Evolutionary conservation across 1,284 basidiomycete genomes (phyloP).

Genomic region (Fistulina hepatica): DNA sequence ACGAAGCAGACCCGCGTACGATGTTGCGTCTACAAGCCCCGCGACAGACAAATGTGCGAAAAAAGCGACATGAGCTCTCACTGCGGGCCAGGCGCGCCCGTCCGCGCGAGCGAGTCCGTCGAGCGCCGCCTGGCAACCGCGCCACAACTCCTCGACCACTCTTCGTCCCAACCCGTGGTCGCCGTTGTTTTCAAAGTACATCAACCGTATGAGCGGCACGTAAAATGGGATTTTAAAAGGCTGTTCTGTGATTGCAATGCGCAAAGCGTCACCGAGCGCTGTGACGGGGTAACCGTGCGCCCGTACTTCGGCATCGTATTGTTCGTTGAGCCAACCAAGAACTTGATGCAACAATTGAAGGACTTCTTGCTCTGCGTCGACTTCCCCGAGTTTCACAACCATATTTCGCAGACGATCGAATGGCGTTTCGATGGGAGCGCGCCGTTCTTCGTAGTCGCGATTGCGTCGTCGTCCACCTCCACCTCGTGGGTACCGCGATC

Average conservation of each 20-base stretch:
- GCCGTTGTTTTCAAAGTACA: conserved; percentile 42
- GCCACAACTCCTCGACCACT: conserved; percentile 82
- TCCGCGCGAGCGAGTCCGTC: conserved; percentile 82
- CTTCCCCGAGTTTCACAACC: too few species aligned
- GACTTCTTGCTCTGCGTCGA: too few species aligned
- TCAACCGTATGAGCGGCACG: conserved; percentile 65
- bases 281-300: too few species aligned
- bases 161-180: conserved; percentile 54
- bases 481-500: too few species aligned
- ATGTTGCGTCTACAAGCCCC: conserved; percentile 61
- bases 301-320: too few species aligned
- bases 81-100: conserved; percentile 78
- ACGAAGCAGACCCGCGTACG: conserved; percentile 67
- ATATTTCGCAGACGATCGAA: too few species aligned
- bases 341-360: conserved; percentile 18
- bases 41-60: conserved; percentile 79
- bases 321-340: too few species aligned
- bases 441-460: too few species aligned
- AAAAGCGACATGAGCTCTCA: conserved; percentile 64
- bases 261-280: conserved; percentile 22
- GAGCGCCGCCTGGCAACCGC: conserved; percentile 75
- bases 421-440: too few species aligned
- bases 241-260: conserved; percentile 58
- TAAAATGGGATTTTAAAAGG: conserved; percentile 89
- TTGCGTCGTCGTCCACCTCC: too few species aligned